Base-by-base conservation (phyloP, 495 filamentous ascomycete genomes). In the Letharia lupina region DNA sequence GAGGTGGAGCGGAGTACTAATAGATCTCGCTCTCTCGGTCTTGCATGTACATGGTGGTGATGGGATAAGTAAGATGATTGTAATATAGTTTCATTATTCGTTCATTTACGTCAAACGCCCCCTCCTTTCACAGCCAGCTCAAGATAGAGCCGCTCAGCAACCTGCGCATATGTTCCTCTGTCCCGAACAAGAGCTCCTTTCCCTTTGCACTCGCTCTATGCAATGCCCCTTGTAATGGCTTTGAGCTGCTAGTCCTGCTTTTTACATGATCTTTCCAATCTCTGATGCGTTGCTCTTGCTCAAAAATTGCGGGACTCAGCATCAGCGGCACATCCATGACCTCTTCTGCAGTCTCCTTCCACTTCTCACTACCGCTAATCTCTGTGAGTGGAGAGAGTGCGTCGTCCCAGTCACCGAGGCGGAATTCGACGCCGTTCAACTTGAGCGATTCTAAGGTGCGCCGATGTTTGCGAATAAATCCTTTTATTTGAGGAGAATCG, bases 321-420 rank as follows among this genome's bases (percentile, higher is more conserved):
- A 78, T 69, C 18, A 77, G 66, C 0, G 73, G 76, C 37, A 76
- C 75, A 40, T 75, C 68, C 65, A 74, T 73, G 31, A 70, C 60
- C 66, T 75, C 80, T 68, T 80, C 75, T n/a, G 77, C 77, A 64
- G 72, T 75, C 68, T 72, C 76, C 75, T 77, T 82, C 82, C 76
- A 87, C 64, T 67, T 73, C 64, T 78, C 79, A 68, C 59, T 81
- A 63, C 83, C 83, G 71, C 77, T 82, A 66, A 81, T 81, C 63
- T 74, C 73, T 59, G 82, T 84, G 65, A 92, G 73, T 4, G 88
- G 87, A 41, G 82, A 83, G 5, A 91, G 79, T 3, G 89, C 90
- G 58, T 89, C 86, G 64, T 92, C 87, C 89, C 89, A 92, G 61
- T 77, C 86, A 31, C 86, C 89, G 61, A 76, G 78, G 23, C 86